Evolutionary conservation across 345 rosid genomes (phyloP), one percentile per base, ranked within the genome.

Genomic region (Hypericum androsaemum): DNA sequence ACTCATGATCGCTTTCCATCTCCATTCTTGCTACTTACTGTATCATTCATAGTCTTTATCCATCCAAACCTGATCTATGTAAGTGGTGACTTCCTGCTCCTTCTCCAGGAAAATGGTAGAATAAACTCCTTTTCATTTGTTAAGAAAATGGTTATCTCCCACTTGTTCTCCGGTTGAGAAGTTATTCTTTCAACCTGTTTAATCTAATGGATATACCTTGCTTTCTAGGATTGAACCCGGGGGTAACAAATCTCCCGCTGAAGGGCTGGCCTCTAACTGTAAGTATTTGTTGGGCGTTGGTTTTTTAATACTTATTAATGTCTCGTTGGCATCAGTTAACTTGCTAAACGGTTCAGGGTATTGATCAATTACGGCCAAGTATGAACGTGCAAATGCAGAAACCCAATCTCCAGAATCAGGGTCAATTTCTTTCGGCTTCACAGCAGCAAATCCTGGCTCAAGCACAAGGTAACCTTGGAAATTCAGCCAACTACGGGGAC

Each of bases 211-310:
- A 17, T 22, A 17, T 22, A 40, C 44, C 7, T 43, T 48, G 6
- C 43, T 44, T 42, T 28, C 43, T 53, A 76, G 88, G 88, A 43
- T 17, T 68, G 49, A 76, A 70, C 63, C 88, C 68, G 58, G 77
- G 88, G 46, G 72, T 68, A 43, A 56, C 77, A 37, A 64, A 76
- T 57, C 75, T 82, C 68, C 84, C 88, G 8, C 66, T 79, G 58
- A 82, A 75, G 74, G 84, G 84, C 14, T 82, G 82, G 88, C 88
- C 88, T 61, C 60, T 79, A 53, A 72, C 80, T 47, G 84, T 79
- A 73, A 74, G 84, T 74, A 57, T 5, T 17, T 11, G 46, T 14
- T 62, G 32, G 15, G 38, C 44, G 40, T 6, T 46, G 22, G 8
- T n/a, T 57, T 40, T 11, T 39, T 16, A 7, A 51, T 15, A 59